A percentile compares a stretch with the other conserved stretches of the same genome.
Evolutionary conservation across 129 eudicot genomes (phyloP).

Genomic region (Rutidosis leptorrhynchoides): DNA sequence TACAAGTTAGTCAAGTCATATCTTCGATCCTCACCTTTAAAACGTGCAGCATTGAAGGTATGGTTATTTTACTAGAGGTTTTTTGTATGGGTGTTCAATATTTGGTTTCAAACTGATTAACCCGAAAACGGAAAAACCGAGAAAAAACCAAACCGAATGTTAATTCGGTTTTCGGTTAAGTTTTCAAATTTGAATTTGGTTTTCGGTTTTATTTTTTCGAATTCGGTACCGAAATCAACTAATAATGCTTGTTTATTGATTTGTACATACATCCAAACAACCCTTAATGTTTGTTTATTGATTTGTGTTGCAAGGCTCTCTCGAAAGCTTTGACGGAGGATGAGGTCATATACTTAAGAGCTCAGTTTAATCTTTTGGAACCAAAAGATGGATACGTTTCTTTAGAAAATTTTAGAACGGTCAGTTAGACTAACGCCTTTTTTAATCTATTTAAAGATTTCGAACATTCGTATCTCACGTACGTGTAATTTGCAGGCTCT

Average conservation of each 20-base stretch:
- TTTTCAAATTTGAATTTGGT: too few relatives aligned
- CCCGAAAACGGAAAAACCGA: too few relatives aligned
- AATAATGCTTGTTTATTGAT: too few relatives aligned
- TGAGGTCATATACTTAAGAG: constrained; percentile 65
- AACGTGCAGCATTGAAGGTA: constrained; percentile 88
- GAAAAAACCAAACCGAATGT: too few relatives aligned
- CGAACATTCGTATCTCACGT: constrained; percentile 13
- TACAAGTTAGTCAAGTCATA: constrained; percentile 79
- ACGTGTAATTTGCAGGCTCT: constrained; percentile 67
- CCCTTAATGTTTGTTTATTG: constrained; percentile 3
- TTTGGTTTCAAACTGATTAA: too few relatives aligned
- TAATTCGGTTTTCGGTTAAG: too few relatives aligned
- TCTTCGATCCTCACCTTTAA: constrained; percentile 71
- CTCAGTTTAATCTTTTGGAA: constrained; percentile 80
- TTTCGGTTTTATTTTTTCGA: too few relatives aligned
- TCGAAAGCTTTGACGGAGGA: constrained; percentile 94
- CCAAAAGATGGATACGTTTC: constrained; percentile 78
- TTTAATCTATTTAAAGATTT: constrained; percentile 8
- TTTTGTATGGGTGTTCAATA: too few relatives aligned
- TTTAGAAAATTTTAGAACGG: constrained; percentile 74
- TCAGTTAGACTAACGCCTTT: constrained; percentile 31
- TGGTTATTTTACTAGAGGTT: neutral
- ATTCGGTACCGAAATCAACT: too few relatives aligned
- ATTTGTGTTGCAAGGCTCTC: constrained; percentile 57
- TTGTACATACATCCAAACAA: neutral